Conservation (phyloP, 1,284 basidiomycete genomes). For the Puccinia polysora region DNA sequence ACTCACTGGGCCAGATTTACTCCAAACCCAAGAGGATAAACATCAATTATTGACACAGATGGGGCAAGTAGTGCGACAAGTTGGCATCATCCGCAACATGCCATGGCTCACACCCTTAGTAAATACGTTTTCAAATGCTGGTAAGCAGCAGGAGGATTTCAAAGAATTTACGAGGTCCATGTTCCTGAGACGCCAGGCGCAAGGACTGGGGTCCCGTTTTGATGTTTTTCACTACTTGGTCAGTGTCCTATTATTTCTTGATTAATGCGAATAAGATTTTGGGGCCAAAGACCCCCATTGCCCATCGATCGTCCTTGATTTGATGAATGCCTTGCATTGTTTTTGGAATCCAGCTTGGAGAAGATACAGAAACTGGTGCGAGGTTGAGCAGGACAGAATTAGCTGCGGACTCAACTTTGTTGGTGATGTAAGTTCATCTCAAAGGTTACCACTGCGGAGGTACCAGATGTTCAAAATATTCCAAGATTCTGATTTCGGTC, state of each 20-base stretch:
- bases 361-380: constrained; percentile 35
- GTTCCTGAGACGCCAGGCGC: constrained; percentile 28
- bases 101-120: constrained; percentile 37
- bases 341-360: constrained; percentile 21
- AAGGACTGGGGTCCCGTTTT: constrained; percentile 19
- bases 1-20: constrained; percentile 11
- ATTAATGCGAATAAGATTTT: too few species aligned
- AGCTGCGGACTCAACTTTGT: constrained; percentile 29
- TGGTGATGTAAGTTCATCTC: constrained; percentile 21
- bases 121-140: constrained; percentile 14
- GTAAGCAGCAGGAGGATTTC: constrained; percentile 17
- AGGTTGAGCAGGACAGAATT: constrained; percentile 25
- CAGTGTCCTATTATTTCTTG: not conserved
- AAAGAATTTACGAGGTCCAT: constrained; percentile 35
- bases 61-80: constrained; percentile 40
- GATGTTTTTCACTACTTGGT: constrained; percentile 43
- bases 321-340: not conserved
- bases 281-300: too few species aligned
- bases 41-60: constrained; percentile 26
- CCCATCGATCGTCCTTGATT: too few species aligned
- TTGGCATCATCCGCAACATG: constrained; percentile 40
- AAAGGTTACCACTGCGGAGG: not conserved
- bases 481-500: not conserved
- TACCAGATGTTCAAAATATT: not conserved
- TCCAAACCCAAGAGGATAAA: constrained; percentile 21